Conservation (phyloP, 2,329 filamentous ascomycete genomes). For the Fusarium pininemorale region DNA sequence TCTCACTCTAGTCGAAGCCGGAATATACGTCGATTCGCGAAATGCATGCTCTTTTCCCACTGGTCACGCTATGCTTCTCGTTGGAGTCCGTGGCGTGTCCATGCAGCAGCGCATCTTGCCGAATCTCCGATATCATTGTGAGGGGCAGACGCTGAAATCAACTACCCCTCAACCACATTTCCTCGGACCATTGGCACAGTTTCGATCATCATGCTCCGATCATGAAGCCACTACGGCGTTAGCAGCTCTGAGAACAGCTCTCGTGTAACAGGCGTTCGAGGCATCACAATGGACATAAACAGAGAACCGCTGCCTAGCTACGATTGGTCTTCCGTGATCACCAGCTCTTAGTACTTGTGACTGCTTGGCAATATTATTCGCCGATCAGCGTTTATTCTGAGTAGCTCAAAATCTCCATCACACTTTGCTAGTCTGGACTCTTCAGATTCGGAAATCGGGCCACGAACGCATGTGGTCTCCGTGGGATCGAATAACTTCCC, state of each 20-base stretch:
- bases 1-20: accelerated
- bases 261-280: no score
- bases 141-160: background rate
- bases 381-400: background rate
- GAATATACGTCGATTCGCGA: background rate
- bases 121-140: background rate
- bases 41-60: background rate
- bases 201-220: no score
- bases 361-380: background rate
- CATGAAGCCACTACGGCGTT: background rate
- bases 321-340: no score
- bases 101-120: background rate
- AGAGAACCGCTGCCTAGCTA: background rate
- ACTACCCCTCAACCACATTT: background rate
- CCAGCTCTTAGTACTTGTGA: no score
- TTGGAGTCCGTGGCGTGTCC: background rate
- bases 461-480: background rate
- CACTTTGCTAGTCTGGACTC: background rate
- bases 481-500: background rate
- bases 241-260: no score
- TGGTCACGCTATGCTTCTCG: background rate
- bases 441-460: background rate
- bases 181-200: accelerated
- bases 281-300: background rate
- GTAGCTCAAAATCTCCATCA: background rate